phyloP scores from a whole-genome alignment of 345 rosid species.

The Salix suchowensis region DNA sequence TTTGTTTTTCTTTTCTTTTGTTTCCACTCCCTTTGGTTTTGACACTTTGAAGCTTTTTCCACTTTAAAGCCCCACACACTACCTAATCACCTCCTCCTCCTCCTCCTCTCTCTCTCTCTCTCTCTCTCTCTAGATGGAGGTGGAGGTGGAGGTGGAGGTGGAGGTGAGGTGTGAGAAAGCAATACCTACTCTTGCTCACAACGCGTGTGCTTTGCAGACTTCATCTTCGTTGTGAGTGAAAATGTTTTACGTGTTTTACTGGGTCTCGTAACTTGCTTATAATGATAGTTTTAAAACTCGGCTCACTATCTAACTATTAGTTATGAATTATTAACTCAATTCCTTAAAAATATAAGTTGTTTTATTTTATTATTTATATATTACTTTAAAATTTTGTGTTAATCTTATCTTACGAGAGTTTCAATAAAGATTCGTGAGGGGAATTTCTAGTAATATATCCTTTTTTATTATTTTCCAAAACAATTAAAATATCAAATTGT shows the following conservation, averaged over 20 bases:
- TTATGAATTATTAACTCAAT: too few species aligned
- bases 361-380: too few species aligned
- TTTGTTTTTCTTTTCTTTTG: slow-evolving; percentile 2
- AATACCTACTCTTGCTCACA: not conserved
- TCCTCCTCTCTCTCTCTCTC: not conserved
- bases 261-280: not conserved
- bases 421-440: too few species aligned
- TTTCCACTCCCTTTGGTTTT: not conserved
- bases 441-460: too few species aligned
- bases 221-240: not conserved
- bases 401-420: too few species aligned
- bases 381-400: too few species aligned
- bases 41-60: not conserved
- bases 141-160: not conserved
- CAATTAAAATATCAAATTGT: too few species aligned
- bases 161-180: not conserved
- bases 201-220: slow-evolving; percentile 15
- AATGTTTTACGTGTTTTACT: not conserved
- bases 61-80: not conserved
- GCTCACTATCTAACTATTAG: too few species aligned
- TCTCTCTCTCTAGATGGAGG: not conserved
- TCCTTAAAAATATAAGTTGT: too few species aligned
- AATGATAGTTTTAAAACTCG: too few species aligned
- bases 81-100: not conserved
- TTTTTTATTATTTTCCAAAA: too few species aligned